Evolutionary conservation across 2,329 filamentous ascomycete species (phyloP).

Genomic region (Phyllosticta ampelicida): DNA sequence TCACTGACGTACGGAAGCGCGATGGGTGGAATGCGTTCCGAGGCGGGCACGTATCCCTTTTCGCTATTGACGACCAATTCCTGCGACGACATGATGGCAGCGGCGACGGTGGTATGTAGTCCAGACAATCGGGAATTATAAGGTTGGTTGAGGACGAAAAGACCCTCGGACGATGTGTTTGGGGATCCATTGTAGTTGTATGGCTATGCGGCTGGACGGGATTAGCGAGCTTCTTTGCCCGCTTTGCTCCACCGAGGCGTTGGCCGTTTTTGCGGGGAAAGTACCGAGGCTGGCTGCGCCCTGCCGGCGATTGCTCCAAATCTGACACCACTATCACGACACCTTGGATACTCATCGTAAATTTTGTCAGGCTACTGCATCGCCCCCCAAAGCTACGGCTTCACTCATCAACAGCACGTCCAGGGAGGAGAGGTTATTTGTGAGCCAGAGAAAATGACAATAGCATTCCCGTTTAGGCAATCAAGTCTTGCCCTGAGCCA

Average conservation of each 20-base stretch:
- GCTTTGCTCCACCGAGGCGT: background rate
- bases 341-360: background rate
- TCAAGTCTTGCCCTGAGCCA: background rate
- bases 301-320: background rate
- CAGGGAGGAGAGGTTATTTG: too few species aligned
- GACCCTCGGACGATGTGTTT: background rate
- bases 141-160: background rate
- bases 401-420: too few species aligned
- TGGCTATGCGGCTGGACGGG: background rate
- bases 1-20: constrained; percentile 64
- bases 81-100: background rate
- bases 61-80: constrained; percentile 26
- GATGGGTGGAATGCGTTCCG: constrained; percentile 47
- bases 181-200: background rate
- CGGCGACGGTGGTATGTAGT: background rate
- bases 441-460: background rate
- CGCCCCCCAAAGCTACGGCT: background rate
- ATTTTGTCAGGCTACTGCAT: background rate
- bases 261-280: background rate
- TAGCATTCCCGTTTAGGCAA: background rate
- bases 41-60: constrained; percentile 34
- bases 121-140: background rate
- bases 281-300: background rate
- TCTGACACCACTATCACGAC: background rate
- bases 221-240: background rate